These are phyloP conservation scores for Globisporangium rhizosaccharum DNA, from an alignment of 352 stramenopile species.

Conservation along the genomic window DNA sequence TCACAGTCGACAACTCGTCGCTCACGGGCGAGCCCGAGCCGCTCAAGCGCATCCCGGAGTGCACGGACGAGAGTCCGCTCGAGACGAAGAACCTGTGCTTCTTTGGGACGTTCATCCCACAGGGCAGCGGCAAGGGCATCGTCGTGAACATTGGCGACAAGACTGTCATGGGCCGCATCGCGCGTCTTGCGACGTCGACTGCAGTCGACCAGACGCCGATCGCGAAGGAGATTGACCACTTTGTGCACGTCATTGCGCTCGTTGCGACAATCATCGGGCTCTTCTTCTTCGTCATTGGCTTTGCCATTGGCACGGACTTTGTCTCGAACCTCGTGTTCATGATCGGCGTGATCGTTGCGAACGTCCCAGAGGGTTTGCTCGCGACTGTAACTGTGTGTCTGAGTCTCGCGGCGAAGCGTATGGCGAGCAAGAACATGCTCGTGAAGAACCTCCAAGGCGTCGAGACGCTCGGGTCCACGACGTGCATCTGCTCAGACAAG, in stretches of 20 bases:
- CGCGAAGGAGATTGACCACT: constrained; percentile 61
- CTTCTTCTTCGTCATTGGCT: constrained; percentile 56
- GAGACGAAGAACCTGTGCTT: constrained; percentile 84
- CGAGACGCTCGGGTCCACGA: constrained; percentile 90
- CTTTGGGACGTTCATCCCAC: constrained; percentile 72
- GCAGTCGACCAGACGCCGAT: constrained; percentile 47
- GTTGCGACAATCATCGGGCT: constrained; percentile 51
- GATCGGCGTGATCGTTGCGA: constrained; percentile 96
- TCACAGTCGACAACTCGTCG: constrained; percentile 87
- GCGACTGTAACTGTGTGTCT: constrained; percentile 91
- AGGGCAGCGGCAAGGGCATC: constrained; percentile 62
- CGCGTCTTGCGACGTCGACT: constrained; percentile 52
- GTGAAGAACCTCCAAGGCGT: constrained; percentile 94
- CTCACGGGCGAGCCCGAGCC: constrained; percentile 86
- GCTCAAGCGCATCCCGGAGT: constrained; percentile 73
- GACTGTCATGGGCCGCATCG: constrained; percentile 82
- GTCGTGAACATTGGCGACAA: constrained; percentile 70
- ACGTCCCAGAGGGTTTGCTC: constrained; percentile 89
- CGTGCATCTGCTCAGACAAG: constrained; percentile 94
- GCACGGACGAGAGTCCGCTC: constrained; percentile 70
- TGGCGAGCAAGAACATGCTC: constrained; percentile 88
- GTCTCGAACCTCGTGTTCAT: constrained; percentile 89
- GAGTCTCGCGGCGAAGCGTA: constrained; percentile 87
- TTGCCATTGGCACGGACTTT: constrained; percentile 44
- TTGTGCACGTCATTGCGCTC: constrained; percentile 60